Conservation (phyloP, 1,139 yeast genomes). For the Candida neerlandica region DNA sequence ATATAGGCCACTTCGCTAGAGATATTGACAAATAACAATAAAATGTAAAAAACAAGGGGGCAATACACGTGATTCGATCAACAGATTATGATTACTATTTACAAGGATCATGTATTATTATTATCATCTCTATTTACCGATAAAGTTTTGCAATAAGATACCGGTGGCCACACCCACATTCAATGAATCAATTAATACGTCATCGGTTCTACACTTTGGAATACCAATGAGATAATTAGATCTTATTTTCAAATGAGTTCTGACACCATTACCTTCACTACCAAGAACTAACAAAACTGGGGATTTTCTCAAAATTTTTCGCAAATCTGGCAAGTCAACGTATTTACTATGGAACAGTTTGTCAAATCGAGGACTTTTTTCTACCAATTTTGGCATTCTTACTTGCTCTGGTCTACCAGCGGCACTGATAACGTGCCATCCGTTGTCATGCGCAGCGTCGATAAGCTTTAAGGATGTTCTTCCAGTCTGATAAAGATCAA, state of each 20-base stretch:
- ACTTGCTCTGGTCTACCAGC: conserved; percentile 36
- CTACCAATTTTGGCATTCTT: conserved; percentile 25
- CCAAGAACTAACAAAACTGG: conserved; percentile 81
- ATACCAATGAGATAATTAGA: conserved; percentile 69
- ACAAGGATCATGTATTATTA: not conserved
- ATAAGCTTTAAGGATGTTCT: conserved; percentile 65
- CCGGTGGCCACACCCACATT: conserved; percentile 93
- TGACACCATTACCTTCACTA: conserved; percentile 81
- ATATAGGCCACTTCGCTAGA: no score
- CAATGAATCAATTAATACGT: conserved; percentile 67
- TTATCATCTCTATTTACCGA: not conserved
- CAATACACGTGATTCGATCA: no score
- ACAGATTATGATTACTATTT: not conserved
- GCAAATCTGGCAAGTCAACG: conserved; percentile 46
- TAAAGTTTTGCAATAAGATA: conserved; percentile 42
- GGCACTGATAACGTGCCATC: conserved; percentile 79
- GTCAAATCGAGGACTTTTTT: conserved; percentile 23
- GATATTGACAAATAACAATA: no score
- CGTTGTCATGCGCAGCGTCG: conserved; percentile 53
- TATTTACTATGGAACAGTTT: conserved; percentile 30
- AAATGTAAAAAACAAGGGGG: not conserved
- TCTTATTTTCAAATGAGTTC: conserved; percentile 62
- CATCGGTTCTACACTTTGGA: conserved; percentile 33
- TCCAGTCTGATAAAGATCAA: conserved; percentile 59
- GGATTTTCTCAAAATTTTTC: conserved; percentile 39